Conservation (phyloP, 371 early-diverging fungal species). For the Apophysomyces trapeziformis region DNA sequence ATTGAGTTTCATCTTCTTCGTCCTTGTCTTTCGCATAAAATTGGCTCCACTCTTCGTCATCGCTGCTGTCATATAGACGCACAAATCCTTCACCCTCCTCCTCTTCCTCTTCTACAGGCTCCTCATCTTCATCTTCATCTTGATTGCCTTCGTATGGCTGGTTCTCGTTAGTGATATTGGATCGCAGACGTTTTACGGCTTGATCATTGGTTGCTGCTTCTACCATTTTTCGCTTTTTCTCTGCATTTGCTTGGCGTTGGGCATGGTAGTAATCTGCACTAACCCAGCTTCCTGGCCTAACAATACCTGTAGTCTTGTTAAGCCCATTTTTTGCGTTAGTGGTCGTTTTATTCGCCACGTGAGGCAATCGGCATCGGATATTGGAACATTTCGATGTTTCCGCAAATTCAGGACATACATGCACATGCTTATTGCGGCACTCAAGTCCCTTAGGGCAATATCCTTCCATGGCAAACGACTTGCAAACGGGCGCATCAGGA, state of each 20-base stretch:
- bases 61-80: slow-evolving; percentile 43
- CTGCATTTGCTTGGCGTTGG: slow-evolving; percentile 27
- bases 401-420: slow-evolving; percentile 65
- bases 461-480: slow-evolving; percentile 60
- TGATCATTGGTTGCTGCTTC: slow-evolving; percentile 11
- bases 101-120: slow-evolving; percentile 9
- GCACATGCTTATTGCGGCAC: slow-evolving; percentile 59
- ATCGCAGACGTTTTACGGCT: slow-evolving; percentile 14
- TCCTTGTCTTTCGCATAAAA: slow-evolving; percentile 14
- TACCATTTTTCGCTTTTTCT: slow-evolving; percentile 20
- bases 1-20: background rate
- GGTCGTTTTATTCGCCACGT: slow-evolving; percentile 48
- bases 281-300: slow-evolving; percentile 39
- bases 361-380: slow-evolving; percentile 60
- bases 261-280: slow-evolving; percentile 37
- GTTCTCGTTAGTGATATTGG: slow-evolving; percentile 13
- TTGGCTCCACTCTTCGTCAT: slow-evolving; percentile 45
- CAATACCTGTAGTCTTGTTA: slow-evolving; percentile 29
- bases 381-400: slow-evolving; percentile 60
- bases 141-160: slow-evolving; percentile 10
- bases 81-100: slow-evolving; percentile 38
- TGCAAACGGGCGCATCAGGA: slow-evolving; percentile 58
- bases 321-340: slow-evolving; percentile 20
- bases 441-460: slow-evolving; percentile 55
- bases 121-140: slow-evolving; percentile 10